A percentile compares a stretch with the other conserved stretches of the same genome.
These are phyloP conservation scores for Mycena filopes DNA, from an alignment of 768 basidiomycete species.

Conservation along the genomic window DNA sequence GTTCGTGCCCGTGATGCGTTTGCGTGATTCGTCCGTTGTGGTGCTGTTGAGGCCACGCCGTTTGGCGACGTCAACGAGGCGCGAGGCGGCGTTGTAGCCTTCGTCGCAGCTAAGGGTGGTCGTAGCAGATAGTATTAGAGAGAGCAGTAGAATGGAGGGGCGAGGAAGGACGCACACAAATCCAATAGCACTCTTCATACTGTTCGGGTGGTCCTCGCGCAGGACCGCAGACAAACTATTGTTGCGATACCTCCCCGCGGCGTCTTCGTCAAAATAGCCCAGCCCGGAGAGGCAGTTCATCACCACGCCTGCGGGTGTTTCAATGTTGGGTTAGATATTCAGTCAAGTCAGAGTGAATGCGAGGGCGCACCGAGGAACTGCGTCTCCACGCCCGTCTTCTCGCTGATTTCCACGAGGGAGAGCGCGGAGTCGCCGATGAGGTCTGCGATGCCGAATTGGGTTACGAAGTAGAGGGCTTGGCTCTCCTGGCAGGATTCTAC, in stretches of 20 bases:
- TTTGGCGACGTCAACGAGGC: constrained; percentile 5
- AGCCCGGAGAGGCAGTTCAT: constrained; percentile 11
- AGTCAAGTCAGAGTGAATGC: constrained; percentile 4
- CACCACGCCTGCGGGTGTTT: constrained; percentile 14
- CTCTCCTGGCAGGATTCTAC: constrained; percentile 15
- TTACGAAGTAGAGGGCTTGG: constrained; percentile 3
- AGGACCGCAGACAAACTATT: constrained; percentile 1
- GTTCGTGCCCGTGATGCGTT: constrained; percentile 10
- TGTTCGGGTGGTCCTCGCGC: constrained; percentile 13
- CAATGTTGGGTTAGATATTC: too few species aligned
- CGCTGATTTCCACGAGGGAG: constrained; percentile 2
- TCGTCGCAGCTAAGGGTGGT: constrained; percentile 13
- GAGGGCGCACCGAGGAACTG: constrained; percentile 1
- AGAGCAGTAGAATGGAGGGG: not conserved
- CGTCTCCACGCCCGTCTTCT: constrained; percentile 10
- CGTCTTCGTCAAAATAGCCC: constrained; percentile 9
- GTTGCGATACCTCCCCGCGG: not conserved
- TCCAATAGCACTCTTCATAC: constrained; percentile 10
- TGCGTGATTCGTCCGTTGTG: too few species aligned
- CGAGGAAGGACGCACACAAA: not conserved
- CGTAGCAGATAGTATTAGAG: not conserved
- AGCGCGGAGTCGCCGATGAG: constrained; percentile 3
- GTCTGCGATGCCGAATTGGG: constrained; percentile 2
- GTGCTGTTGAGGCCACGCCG: not conserved
- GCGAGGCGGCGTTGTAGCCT: constrained; percentile 14